These are phyloP conservation scores for Geum urbanum DNA, from an alignment of 306 rosid genomes.

Conservation along the genomic window DNA sequence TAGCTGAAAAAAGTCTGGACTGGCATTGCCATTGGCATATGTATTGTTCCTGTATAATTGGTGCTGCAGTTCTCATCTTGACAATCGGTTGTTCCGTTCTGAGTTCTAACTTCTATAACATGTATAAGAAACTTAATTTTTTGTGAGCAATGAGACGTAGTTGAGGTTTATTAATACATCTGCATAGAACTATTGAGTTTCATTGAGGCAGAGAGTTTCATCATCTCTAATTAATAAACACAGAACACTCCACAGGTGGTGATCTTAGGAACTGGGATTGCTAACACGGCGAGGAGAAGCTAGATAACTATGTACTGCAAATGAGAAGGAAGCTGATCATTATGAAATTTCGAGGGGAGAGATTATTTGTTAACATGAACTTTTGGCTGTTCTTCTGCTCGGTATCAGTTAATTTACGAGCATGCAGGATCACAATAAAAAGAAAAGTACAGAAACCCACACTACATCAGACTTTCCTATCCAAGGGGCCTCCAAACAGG, in stretches of 20 bases:
- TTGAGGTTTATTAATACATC: no score
- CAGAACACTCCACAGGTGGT: background rate
- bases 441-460: background rate
- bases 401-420: background rate
- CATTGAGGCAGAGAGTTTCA: background rate
- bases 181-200: no score
- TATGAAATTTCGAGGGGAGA: no score
- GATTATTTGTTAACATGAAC: constrained; percentile 8
- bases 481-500: constrained; percentile 17
- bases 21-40: background rate
- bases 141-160: no score
- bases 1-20: background rate
- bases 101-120: background rate
- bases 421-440: constrained; percentile 4
- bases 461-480: background rate
- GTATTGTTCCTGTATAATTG: background rate
- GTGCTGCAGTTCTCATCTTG: background rate
- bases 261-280: background rate
- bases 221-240: background rate
- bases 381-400: constrained; percentile 1
- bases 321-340: background rate
- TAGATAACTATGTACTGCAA: background rate
- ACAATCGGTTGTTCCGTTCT: background rate
- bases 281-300: background rate
- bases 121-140: no score